Percentiles rank a stretch among this genome's conserved stretches.
Evolutionary conservation across 2,329 filamentous ascomycete species (phyloP).

Genomic region (Pezicula neosporulosa): DNA sequence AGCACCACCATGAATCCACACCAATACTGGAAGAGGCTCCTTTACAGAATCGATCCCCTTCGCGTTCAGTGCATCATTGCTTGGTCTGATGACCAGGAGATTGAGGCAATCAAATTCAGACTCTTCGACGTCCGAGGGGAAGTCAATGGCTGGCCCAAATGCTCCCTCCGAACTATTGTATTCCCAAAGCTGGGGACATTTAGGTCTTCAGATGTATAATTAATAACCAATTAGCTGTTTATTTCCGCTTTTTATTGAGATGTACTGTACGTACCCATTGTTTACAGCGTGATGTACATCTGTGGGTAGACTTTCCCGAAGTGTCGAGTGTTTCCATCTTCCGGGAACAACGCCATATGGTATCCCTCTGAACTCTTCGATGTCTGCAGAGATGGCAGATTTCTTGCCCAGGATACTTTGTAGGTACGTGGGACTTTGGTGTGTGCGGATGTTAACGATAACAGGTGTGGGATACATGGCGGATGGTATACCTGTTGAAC

Average conservation of each 20-base stretch:
- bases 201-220: background rate
- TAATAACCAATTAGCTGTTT: no score
- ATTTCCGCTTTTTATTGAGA: no score
- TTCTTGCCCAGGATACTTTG: constrained; percentile 5
- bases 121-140: constrained; percentile 2
- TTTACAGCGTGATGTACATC: constrained; percentile 2
- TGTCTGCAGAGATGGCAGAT: constrained; percentile 1
- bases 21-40: constrained; percentile 52
- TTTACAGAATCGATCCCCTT: constrained; percentile 29
- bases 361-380: constrained; percentile 9
- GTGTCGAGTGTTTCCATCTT: constrained; percentile 6
- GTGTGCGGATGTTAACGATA: background rate
- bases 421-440: background rate
- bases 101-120: constrained; percentile 8
- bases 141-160: constrained; percentile 2
- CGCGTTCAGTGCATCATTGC: background rate
- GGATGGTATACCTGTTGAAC: no score
- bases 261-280: constrained; percentile 1
- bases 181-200: constrained; percentile 6
- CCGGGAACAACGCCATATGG: constrained; percentile 5
- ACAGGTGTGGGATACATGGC: background rate
- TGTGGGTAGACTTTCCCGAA: background rate
- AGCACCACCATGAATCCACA: constrained; percentile 67
- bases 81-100: constrained; percentile 7
- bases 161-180: constrained; percentile 1